Evolutionary conservation across 306 rosid species (phyloP), one percentile per base, ranked within the genome.

Genomic region (Casuarina cunninghamiana): DNA sequence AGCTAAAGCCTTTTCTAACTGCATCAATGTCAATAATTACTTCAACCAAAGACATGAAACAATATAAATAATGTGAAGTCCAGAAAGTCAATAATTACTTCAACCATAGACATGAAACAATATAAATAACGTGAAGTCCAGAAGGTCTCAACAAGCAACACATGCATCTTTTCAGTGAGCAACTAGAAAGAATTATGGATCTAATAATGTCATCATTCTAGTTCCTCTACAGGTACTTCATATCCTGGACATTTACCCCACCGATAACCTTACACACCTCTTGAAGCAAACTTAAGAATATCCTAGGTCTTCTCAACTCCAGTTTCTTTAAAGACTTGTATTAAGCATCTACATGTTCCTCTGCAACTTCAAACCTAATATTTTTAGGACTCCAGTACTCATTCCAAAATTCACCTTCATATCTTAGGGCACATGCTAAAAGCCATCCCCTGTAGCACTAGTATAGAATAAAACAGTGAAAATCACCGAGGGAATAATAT

Each of bases 191-290:
- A 11, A 48, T 48, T 48, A 53, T 53, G 57, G 54, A 39, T 79
- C 39, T 10, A 53, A 68, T 72, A 75, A 61, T 37, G 44, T 51
- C 60, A 51, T 57, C 68, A 1, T 65, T 26, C 58, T 9, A 61
- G 51, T 44, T 61, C 16, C 78, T 37, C 19, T 61, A 16, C 49
- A 41, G 43, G 49, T 62, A 12, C 57, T 7, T 17, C 58, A 7
- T 35, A 73, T 58, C 41, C 57, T n/a, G 46, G 37, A 15, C 41
- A 57, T 75, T 69, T 65, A 51, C 53, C 53, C 57, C 79, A 53
- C 84, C 48, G 53, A 19, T 49, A 12, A 54, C 53, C 70, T 73
- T 63, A 72, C 49, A 13, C 53, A 61, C 13, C 39, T 62, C 60
- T 73, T 38, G 60, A 21, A n/a, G 58, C 42, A 39, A 73, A 71